phyloP scores from a whole-genome alignment of 169 alveolate species.

The Cardiosporidium cionae region DNA sequence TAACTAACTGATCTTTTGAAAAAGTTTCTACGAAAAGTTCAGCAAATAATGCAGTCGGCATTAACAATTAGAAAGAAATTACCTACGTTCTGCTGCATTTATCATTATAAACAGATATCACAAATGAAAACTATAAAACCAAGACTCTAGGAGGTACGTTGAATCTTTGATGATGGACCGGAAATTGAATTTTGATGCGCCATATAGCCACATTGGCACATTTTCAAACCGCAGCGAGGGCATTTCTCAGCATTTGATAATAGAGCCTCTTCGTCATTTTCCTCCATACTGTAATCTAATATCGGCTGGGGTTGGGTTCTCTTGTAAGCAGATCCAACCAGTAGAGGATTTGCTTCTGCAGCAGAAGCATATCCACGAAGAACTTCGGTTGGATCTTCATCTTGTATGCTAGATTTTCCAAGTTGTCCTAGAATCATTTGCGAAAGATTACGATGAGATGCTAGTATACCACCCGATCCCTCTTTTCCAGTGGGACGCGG shows the following conservation, averaged over 20 bases:
- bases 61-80: too few relatives aligned
- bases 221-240: slow-evolving; percentile 20
- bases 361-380: slow-evolving; percentile 15
- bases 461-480: neutral
- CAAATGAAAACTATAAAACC: too few relatives aligned
- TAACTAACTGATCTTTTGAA: too few relatives aligned
- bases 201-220: slow-evolving; percentile 14
- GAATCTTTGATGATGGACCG: neutral
- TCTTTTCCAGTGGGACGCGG: slow-evolving; percentile 8
- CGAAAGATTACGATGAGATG: neutral
- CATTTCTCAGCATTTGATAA: slow-evolving; percentile 2
- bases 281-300: neutral
- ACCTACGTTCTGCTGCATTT: too few relatives aligned
- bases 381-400: slow-evolving; percentile 13
- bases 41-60: too few relatives aligned
- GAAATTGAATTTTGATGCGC: neutral
- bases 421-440: neutral
- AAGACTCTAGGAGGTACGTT: too few relatives aligned
- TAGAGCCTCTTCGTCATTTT: neutral
- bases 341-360: neutral
- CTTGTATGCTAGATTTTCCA: neutral
- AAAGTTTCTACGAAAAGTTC: too few relatives aligned
- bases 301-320: slow-evolving; percentile 30
- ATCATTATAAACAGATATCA: too few relatives aligned
- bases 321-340: slow-evolving; percentile 22